Percentiles rank a stretch among this genome's conserved stretches.
These are phyloP conservation scores for Alternaria arborescens DNA, from an alignment of 2,329 filamentous ascomycete species.

Conservation along the genomic window DNA sequence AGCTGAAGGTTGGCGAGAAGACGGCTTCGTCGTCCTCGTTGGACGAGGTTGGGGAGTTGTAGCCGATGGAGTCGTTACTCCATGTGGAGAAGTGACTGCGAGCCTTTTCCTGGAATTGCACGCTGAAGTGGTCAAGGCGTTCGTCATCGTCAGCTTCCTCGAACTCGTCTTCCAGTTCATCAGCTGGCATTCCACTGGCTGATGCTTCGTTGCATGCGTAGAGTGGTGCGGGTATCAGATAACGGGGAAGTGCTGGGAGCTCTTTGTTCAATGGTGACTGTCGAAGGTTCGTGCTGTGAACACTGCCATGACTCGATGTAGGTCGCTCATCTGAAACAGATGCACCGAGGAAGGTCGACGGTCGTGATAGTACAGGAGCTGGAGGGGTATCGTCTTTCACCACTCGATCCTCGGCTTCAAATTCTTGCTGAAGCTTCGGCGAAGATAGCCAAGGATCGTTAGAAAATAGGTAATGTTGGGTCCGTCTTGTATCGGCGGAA, in stretches of 20 bases:
- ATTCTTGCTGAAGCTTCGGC: conserved; percentile 28
- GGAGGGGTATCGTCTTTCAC: conserved; percentile 25
- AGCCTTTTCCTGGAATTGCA: conserved; percentile 26
- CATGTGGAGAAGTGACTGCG: conserved; percentile 47
- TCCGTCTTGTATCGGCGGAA: conserved; percentile 40
- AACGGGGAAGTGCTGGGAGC: conserved; percentile 42
- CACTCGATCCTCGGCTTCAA: conserved; percentile 20
- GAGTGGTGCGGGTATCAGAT: conserved; percentile 40
- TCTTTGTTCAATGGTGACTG: conserved; percentile 38
- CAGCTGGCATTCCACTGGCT: conserved; percentile 18
- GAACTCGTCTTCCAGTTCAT: conserved; percentile 20
- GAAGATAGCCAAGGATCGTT: conserved; percentile 42
- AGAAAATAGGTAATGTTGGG: conserved; percentile 35
- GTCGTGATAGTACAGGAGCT: conserved; percentile 34
- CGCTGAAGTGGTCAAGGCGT: conserved; percentile 17
- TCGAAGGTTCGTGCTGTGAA: conserved; percentile 22
- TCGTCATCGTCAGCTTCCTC: conserved; percentile 27
- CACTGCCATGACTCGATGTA: conserved; percentile 39
- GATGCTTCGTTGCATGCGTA: conserved; percentile 32
- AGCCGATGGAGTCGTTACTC: conserved; percentile 39
- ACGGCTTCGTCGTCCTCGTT: conserved; percentile 27
- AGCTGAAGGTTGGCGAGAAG: conserved; percentile 46
- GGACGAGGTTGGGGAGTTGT: conserved; percentile 37
- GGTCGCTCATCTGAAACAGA: conserved; percentile 34
- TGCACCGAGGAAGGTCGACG: conserved; percentile 23